A percentile compares a stretch with the other conserved stretches of the same genome.
These are phyloP conservation scores for Ustilago bromivora DNA, from an alignment of 1,284 basidiomycete species.

Conservation along the genomic window DNA sequence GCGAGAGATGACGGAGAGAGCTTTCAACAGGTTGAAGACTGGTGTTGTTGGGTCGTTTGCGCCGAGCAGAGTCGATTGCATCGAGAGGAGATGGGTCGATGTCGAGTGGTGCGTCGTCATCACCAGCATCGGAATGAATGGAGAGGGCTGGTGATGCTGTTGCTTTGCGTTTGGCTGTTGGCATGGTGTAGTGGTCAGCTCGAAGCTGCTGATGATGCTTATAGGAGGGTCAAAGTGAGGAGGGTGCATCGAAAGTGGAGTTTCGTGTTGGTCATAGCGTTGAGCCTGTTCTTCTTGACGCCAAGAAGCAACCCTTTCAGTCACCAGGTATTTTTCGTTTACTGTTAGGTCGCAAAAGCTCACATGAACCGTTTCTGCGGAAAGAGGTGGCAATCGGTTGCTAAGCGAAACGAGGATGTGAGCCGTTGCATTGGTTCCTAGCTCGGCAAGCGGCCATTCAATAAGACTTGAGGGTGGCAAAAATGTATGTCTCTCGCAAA, in stretches of 20 bases:
- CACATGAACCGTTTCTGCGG: neutral
- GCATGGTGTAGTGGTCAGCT: constrained; percentile 7
- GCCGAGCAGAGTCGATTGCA: constrained; percentile 1
- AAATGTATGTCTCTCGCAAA: neutral
- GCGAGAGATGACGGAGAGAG: constrained; percentile 17
- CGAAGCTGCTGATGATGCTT: neutral
- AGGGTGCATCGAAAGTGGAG: neutral
- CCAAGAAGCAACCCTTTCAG: neutral
- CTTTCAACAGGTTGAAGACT: constrained; percentile 5
- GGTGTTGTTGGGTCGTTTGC: constrained; percentile 14
- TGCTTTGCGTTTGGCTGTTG: constrained; percentile 24
- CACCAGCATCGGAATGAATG: constrained; percentile 1
- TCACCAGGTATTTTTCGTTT: neutral
- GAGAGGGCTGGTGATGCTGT: constrained; percentile 15
- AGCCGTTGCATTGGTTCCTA: neutral
- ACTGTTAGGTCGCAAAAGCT: neutral
- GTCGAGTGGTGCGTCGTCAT: constrained; percentile 15
- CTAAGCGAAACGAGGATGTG: neutral
- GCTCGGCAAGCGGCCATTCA: neutral
- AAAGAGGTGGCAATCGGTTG: neutral
- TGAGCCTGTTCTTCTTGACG: neutral
- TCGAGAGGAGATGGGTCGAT: constrained; percentile 23
- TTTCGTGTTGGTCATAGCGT: constrained; percentile 4
- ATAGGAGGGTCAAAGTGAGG: neutral
- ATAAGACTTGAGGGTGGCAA: neutral